Base-by-base conservation (phyloP, 208 protist species). In the Trypanosoma boissoni region DNA sequence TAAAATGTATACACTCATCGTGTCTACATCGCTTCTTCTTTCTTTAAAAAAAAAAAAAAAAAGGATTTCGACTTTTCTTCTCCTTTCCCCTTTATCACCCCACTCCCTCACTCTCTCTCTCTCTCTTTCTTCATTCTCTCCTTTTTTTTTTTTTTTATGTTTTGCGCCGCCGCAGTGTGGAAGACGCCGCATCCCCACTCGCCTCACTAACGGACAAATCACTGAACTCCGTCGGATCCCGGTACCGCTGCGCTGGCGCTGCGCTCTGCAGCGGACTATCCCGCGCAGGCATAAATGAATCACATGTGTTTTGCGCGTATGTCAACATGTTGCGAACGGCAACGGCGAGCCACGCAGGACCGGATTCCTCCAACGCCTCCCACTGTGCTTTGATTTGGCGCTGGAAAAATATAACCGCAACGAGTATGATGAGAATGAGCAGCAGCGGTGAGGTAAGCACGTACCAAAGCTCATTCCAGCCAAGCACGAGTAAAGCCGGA, bases 391-490 rank as follows among this genome's bases (percentile, higher is more conserved):
- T 52, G 27, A 92, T 68, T 24, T 70, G 78, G n/a, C 72, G 34
- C 54, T 76, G 76, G 64, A 89, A 88, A 59, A 92, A 90, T 20
- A 93, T 23, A 39, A 57, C 52, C 27, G 60, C 58, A 27, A 90
- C 55, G 31, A 80, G 51, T 12, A 83, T 54, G 26, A 91, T 39
- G 24, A 78, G 3, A 8, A 85, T 31, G 3, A 95, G 72, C 16
- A 95, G 68, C 8, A 77, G 18, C 3, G 88, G 88, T n/a, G 69
- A 82, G 1, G 73, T 86, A 42, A 86, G 3, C 5, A 95, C 75
- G 60, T 92, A 95, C 69, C 58, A 69, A 7, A 92, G n/a, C 69
- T 93, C 83, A 60, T 95, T 92, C 74, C 73, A 88, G 12, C 88
- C 85, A 16, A 92, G 73, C 2, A 88, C 21, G 16, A 91, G 58